These are phyloP conservation scores for Penicillium digitatum DNA, from an alignment of 2,329 filamentous ascomycete species.

Conservation along the genomic window DNA sequence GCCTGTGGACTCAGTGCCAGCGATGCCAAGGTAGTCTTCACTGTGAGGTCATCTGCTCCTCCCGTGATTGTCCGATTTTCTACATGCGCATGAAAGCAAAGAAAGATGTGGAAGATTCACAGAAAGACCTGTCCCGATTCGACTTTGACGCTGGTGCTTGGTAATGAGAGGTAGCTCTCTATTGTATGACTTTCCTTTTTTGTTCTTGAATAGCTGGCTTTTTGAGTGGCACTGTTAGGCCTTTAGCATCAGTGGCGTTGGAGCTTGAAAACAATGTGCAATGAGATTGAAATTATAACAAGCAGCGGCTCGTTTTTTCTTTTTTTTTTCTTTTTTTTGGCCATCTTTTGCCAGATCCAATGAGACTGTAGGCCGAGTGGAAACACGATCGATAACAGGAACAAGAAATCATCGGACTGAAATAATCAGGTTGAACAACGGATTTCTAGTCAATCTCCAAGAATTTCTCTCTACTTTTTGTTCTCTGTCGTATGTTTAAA, in stretches of 20 bases:
- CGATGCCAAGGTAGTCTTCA: conserved; percentile 97
- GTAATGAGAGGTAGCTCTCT: conserved; percentile 34
- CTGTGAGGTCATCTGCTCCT: conserved; percentile 95
- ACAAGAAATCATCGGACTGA: neutral
- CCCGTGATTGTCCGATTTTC: conserved; percentile 96
- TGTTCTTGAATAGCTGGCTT: neutral
- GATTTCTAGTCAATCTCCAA: too few relatives aligned
- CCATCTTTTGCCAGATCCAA: too few relatives aligned
- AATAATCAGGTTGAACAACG: neutral
- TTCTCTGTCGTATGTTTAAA: neutral
- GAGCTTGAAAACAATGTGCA: neutral
- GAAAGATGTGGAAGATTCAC: conserved; percentile 94
- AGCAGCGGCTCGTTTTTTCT: neutral
- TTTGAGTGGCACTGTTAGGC: neutral
- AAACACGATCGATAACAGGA: neutral
- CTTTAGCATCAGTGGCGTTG: conserved; percentile 10
- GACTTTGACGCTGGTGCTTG: conserved; percentile 76
- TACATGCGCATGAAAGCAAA: conserved; percentile 99
- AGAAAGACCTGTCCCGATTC: conserved; percentile 84
- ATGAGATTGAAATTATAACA: conserved; percentile 6
- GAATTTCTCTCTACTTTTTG: neutral
- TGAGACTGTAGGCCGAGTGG: too few relatives aligned
- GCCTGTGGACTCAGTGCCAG: conserved; percentile 97
- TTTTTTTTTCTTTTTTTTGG: neutral
- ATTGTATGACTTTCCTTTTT: conserved; percentile 16